Evolutionary conservation across 768 basidiomycete species (phyloP), one percentile per base, ranked within the genome.

Genomic region (Russula lepida): DNA sequence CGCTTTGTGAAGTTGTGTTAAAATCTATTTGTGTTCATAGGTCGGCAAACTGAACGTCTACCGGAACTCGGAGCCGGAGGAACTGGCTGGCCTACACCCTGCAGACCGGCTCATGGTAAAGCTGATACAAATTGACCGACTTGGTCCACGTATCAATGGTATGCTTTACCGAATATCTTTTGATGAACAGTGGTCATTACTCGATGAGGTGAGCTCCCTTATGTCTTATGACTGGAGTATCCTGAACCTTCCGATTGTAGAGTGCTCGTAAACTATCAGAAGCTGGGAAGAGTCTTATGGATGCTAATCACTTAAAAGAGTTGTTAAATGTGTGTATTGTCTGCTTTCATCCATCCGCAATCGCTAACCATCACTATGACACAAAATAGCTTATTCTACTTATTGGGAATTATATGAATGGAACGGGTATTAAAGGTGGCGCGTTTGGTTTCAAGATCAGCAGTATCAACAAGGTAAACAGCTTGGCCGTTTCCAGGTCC

Each of bases 321-420:
- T 75, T 98, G 32, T 81, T 98, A 54, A 93, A 84, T 65, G 92
- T 92, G 68, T 62, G 81, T 30, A 28, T 19, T 35, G 25, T 35
- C 49, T 25, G 12, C 55, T 50, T 37, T 25, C 39, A 56, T 23
- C 43, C 56, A n/a, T 61, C 80, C 25, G 30, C 15, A 9, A n/a
- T 27, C 30, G 5, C 43, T 28, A 9, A n/a, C 21, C 12, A 2
- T 35, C 6, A 48, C 8, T 1, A 27, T 12, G 21, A 33, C 13
- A 12, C 33, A 1, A 47, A 47, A 21, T 56, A 87, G 88, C 81
- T 99, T 44, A 97, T 98, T 65, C 84, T 99, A 15, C 80, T 95
- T 67, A 84, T 99, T 66, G 95, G 95, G 46, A 99, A 99, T 72
- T 99, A 93, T 72, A 94, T 98, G 87, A 99, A 99, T 70, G 92